Evolutionary conservation across 768 basidiomycete genomes (phyloP), one percentile per base, ranked within the genome.

Genomic region (Cystofilobasidium capitatum): DNA sequence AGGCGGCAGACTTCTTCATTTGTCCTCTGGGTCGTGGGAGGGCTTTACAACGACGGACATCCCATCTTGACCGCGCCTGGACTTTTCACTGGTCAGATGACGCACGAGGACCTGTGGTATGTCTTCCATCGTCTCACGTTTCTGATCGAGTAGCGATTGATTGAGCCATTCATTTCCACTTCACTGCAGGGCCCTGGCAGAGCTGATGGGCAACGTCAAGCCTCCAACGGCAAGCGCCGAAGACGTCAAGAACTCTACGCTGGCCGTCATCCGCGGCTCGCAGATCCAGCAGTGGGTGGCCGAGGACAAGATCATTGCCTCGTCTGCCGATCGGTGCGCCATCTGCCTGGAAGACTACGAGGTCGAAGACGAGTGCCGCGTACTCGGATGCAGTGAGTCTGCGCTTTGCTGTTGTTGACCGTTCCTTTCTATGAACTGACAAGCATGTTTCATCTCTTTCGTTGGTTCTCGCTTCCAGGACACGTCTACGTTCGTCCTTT

Each of bases 1-100:
- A 4, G 17, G 6, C 49, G 49, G 6, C 49, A 17, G 16, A 55
- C 51, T 14, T 6, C 26, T 26, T 31, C 29, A 16, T 55, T 55
- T 31, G 29, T 55, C 51, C 29, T 55, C 5, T 55, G 51, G 51
- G 51, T 69, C 36, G 49, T 69, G 40, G 78, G 78, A 17, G 91
- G 91, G n/a, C 90, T 91, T 73, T 96, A 94, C 75, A 89, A 91
- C 0, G 86, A 88, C 17, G 85, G 89, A 72, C 91, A 94, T 75
- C 88, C 85, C 60, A 86, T 97, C 70, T 85, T 94, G 49, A 87
- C 85, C 0, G 74, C 77, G 22, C 79, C 79, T 0, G 72, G 74
- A 45, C 69, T 79, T 20, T 66, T 79, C 36, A 75, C 75, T 29
- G 79, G 78, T 10, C 76, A 75, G 36, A 73, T 75, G 37, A 71